Conservation (phyloP, 2,329 filamentous ascomycete genomes). For the Aspergillus japonicus region DNA sequence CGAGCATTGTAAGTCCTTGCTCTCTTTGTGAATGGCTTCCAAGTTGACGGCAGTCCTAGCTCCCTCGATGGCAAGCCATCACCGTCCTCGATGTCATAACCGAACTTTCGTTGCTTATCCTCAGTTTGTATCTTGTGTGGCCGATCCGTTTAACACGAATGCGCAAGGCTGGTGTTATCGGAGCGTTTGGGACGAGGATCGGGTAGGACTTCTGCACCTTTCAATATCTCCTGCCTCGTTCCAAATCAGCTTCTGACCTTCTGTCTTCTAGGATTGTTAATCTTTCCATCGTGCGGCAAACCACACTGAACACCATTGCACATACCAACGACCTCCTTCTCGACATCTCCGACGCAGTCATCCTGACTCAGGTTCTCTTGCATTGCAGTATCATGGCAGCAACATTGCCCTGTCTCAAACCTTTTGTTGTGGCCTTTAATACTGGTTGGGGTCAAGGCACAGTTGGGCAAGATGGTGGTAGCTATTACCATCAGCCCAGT, state of each 20-base stretch:
- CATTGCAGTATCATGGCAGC: conserved; percentile 43
- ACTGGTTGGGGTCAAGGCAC: conserved; percentile 34
- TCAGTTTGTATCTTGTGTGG: conserved; percentile 27
- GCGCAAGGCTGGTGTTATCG: conserved; percentile 16
- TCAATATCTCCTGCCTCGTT: no score
- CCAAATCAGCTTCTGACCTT: no score
- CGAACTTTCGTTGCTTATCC: conserved; percentile 11
- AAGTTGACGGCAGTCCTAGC: not conserved
- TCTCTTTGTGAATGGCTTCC: no score
- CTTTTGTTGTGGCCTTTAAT: conserved; percentile 43
- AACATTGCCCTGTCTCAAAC: conserved; percentile 44
- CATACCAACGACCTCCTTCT: conserved; percentile 29
- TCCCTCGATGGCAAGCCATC: conserved; percentile 40
- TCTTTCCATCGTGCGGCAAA: conserved; percentile 36
- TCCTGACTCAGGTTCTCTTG: conserved; percentile 41
- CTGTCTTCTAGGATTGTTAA: conserved; percentile 18
- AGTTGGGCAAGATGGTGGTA: not conserved
- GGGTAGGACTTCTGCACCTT: conserved; percentile 4
- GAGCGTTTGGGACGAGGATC: conserved; percentile 18
- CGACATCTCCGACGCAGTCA: conserved; percentile 30
- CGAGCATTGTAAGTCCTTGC: not conserved
- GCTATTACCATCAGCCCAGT: conserved; percentile 2
- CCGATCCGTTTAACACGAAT: conserved; percentile 22
- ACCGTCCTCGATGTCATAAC: conserved; percentile 41
- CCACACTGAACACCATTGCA: conserved; percentile 29